Evolutionary conservation across 2,329 filamentous ascomycete species (phyloP), one percentile per base, ranked within the genome.

Genomic region (Pseudogymnoascus verrucosus): DNA sequence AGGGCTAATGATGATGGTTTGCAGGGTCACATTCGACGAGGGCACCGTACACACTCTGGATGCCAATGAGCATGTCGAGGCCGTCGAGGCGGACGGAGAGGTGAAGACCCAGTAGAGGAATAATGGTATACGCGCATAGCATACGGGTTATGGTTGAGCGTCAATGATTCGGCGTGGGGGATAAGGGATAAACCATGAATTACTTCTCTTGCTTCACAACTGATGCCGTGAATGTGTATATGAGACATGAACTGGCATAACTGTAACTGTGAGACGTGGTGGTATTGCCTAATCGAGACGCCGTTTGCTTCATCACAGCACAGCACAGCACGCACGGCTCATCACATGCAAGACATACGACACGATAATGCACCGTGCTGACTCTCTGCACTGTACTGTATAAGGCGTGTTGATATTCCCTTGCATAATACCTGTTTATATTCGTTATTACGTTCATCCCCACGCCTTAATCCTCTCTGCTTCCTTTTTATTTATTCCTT

Each of bases 1-100:
- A 3, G 12, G 26, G 23, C 47, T 54, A 54, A 54, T 16, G 11
- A 28, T 28, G n/a, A 21, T 4, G 12, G 21, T 42, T 4, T 11
- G 16, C 11, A 96, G 93, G 61, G 91, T 92, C 71, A 80, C 84
- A 64, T 91, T 90, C 76, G 84, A 86, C 28, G 80, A 86, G 11
- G 89, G 88, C 73, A 78, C 82, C 14, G 79, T 96, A 64, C 77
- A 77, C 39, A 84, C 88, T 4, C 82, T 97, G 65, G 79, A 87
- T 70, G 79, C 78, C 65, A 84, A 89, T 78, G 84, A 90, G 67
- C 82, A 91, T 72, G 80, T 97, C 74, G 82, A 91, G 71, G 71
- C 71, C 51, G 89, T 96, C 64, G 93, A 98, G 82, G 71, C 76
- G 65, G 91, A 97, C 75, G 76, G 80, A 59, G 80, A 84, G 70